A percentile compares a stretch with the other conserved stretches of the same genome.
Evolutionary conservation across 352 stramenopile species (phyloP).

Genomic region (Pythium sp.): DNA sequence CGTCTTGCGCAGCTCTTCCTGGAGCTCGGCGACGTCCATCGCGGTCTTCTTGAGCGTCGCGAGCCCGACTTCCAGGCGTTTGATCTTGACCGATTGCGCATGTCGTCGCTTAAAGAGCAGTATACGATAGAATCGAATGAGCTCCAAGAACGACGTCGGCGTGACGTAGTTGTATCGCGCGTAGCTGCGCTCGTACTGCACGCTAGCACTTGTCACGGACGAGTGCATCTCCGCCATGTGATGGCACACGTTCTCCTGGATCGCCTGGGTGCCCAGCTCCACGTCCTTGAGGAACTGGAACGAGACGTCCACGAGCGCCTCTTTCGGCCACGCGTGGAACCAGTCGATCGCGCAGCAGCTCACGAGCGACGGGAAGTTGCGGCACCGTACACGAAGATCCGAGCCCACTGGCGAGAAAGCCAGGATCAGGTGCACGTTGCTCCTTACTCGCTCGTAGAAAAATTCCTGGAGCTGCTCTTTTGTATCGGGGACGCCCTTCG

Average conservation of each 20-base stretch:
- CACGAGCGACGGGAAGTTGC: conserved; percentile 80
- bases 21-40: conserved; percentile 69
- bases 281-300: conserved; percentile 84
- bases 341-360: conserved; percentile 80
- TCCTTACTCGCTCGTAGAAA: conserved; percentile 85
- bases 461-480: conserved; percentile 90
- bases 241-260: conserved; percentile 91
- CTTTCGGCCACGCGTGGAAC: conserved; percentile 91
- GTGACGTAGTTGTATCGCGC: conserved; percentile 92
- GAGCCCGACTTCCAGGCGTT: conserved; percentile 81
- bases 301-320: conserved; percentile 85
- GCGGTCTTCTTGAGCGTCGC: conserved; percentile 83
- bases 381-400: conserved; percentile 66
- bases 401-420: conserved; percentile 83
- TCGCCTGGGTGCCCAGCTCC: conserved; percentile 51
- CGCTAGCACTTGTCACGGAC: conserved; percentile 77
- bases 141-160: conserved; percentile 90
- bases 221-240: conserved; percentile 92
- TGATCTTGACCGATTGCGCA: conserved; percentile 58
- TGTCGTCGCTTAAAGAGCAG: conserved; percentile 63
- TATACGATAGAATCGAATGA: conserved; percentile 91
- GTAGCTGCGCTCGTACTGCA: conserved; percentile 69
- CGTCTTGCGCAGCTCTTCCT: conserved; percentile 83
- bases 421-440: conserved; percentile 86
- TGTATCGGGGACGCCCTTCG: conserved; percentile 82